Evolutionary conservation across 1,284 basidiomycete species (phyloP), one percentile per base, ranked within the genome.

Genomic region (Mycena citricolor): DNA sequence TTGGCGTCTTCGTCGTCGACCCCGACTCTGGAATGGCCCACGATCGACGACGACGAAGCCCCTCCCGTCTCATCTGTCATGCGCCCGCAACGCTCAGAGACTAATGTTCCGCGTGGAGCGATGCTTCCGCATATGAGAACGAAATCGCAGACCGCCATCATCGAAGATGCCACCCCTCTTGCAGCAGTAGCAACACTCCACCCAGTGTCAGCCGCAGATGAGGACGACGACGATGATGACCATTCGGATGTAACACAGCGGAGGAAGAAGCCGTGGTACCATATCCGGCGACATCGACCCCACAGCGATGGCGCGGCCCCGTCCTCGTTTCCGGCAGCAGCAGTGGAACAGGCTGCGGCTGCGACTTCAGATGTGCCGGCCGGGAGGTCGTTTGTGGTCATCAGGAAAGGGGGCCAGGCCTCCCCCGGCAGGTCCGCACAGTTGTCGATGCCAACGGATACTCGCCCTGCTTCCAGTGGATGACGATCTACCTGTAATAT

Each of bases 61-160:
- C 71, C 74, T 10, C 73, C 81, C 14, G 63, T 84, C 30, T 80
- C 74, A 12, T 73, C 66, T 30, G 68, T 74, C 24, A 67, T 66
- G 6, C 61, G 68, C 42, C 62, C 68, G 35, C 67, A 67, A 25
- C 66, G 69, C 35, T 50, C 69, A 43, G 63, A 63, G 32, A 47
- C 48, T 21, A 69, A 59, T 21, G 61, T 84, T 14, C 81, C 82
- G 0, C 72, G 76, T 4, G 83, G 84, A 8, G 82, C 81, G 7
- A 78, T 81, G 74, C 68, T 74, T 30, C 78, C 71, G n/a, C 83
- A 86, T 58, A 66, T 77, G 23, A 78, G 88, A 24, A 87, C 79
- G n/a, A 81, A 81, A 65, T 88, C 85, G 19, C 88, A 90, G 59
- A 83, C 81, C 5, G 87, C 88, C 1, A 77, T 90, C 49, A 79